Conservation (phyloP, 495 filamentous ascomycete genomes). For the Chaetomidium leptoderma region DNA sequence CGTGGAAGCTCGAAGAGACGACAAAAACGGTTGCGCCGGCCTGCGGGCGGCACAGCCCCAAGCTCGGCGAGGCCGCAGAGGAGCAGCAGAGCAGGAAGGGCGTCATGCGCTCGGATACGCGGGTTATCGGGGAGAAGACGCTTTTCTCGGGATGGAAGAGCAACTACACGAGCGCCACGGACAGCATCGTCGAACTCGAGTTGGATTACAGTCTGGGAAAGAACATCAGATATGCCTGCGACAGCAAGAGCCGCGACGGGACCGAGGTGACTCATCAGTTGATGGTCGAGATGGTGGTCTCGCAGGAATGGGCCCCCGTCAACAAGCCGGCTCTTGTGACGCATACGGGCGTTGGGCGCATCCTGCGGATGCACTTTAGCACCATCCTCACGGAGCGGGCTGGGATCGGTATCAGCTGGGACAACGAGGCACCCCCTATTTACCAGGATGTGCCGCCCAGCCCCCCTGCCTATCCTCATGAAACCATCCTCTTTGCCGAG, state of each 20-base stretch:
- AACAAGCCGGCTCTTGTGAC: slow-evolving; percentile 66
- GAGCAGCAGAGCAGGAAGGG: slow-evolving; percentile 59
- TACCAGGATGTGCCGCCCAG: slow-evolving; percentile 91
- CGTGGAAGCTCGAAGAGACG: slow-evolving; percentile 89
- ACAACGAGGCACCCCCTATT: slow-evolving; percentile 89
- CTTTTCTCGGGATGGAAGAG: slow-evolving; percentile 80
- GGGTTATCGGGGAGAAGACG: slow-evolving; percentile 56
- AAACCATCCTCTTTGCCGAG: slow-evolving; percentile 16
- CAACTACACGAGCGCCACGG: slow-evolving; percentile 65
- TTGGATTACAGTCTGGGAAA: slow-evolving; percentile 68
- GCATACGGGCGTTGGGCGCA: slow-evolving; percentile 84
- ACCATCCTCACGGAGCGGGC: slow-evolving; percentile 73
- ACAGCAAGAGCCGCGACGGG: slow-evolving; percentile 73
- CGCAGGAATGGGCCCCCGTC: slow-evolving; percentile 79
- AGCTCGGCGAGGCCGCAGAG: slow-evolving; percentile 51
- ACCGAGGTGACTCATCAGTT: slow-evolving; percentile 77
- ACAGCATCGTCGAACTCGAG: slow-evolving; percentile 76
- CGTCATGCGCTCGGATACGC: slow-evolving; percentile 68
- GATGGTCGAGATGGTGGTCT: slow-evolving; percentile 88
- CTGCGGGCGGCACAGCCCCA: slow-evolving; percentile 71
- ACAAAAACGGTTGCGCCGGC: slow-evolving; percentile 74
- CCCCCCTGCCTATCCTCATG: slow-evolving; percentile 66
- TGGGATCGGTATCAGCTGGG: slow-evolving; percentile 93
- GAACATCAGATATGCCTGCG: slow-evolving; percentile 63
- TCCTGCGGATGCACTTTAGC: slow-evolving; percentile 89